Evolutionary conservation across 441 rosid genomes (phyloP).

Genomic region (Macaranga tanarius): DNA sequence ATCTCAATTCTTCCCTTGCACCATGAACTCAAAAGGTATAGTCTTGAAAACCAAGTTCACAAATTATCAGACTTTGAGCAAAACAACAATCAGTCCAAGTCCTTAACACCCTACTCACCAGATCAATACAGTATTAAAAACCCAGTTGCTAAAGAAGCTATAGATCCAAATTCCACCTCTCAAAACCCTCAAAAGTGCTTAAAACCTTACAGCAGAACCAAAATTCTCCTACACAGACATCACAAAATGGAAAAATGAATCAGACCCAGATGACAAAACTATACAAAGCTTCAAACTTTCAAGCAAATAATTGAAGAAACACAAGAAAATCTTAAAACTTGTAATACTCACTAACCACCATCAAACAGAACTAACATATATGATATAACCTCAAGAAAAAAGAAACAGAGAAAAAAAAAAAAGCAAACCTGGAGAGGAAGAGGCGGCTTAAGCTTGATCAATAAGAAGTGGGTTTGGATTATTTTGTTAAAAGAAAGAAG

Average conservation of each 20-base stretch:
- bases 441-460: neutral
- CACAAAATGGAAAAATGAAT: slow-evolving; percentile 24
- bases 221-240: slow-evolving; percentile 19
- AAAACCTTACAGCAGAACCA: slow-evolving; percentile 10
- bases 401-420: neutral
- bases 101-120: slow-evolving; percentile 2
- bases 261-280: slow-evolving; percentile 16
- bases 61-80: slow-evolving; percentile 5
- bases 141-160: neutral
- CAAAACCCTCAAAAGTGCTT: neutral
- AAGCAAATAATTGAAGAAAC: neutral
- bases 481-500: no score
- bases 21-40: slow-evolving; percentile 12
- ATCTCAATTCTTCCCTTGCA: slow-evolving; percentile 11
- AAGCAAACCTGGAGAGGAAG: slow-evolving; percentile 11
- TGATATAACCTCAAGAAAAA: no score
- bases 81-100: slow-evolving; percentile 5
- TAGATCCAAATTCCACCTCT: slow-evolving; percentile 16
- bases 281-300: slow-evolving; percentile 9
- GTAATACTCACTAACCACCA: neutral
- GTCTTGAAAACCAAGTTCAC: slow-evolving; percentile 17
- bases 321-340: neutral
- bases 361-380: neutral
- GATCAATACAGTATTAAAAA: neutral
- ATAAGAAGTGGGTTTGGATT: no score